Base-by-base conservation (phyloP, 768 basidiomycete genomes). In the Tylopilus cervinicoccineus region DNA sequence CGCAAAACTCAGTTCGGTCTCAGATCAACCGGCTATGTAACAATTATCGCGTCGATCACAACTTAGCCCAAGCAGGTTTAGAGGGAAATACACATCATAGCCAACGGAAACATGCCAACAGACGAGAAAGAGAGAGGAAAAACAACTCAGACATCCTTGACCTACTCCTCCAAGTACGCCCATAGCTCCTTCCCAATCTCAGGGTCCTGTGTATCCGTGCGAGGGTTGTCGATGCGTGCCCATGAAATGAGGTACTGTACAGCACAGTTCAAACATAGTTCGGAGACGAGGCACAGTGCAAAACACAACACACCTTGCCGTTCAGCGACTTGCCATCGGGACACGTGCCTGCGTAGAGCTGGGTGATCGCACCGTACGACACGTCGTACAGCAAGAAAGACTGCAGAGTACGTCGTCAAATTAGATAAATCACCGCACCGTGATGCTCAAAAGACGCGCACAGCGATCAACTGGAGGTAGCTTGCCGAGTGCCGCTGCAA, bases 281-380 rank as follows among this genome's bases (percentile, higher is more conserved):
- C 13, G 24, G 9, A 32, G 23, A 33, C 20, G 23, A 24, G 12
- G 5, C 13, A 27, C 19, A 8, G 16, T 6, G n/a, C 4, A 12
- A 5, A n/a, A 11, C 0, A 9, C 26, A 9, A 19, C 50, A 2
- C 28, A 76, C 78, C 66, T 78, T 74, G 26, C 79, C 78, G 32
- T 72, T 74, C 22, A 79, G 52, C 2, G 54, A 48, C 4, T 58
- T 67, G 5, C 70, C 76, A 23, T 71, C 73, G 0, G 67, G 58
- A 0, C 68, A 59, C 1, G 78, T 80, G 5, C 74, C 79, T 10
- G 76, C 79, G 50, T 70, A 80, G 0, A 80, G 57, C 44, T 72
- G 76, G 2, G 77, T 79, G 16, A 79, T 55, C 0, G 76, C 76
- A 14, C 79, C 78, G 20, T 66, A 63, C 2, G 65, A 45, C 0